Percentiles rank a stretch among this genome's conserved stretches.
phyloP scores from a whole-genome alignment of 306 rosid genomes.

The Cucumis melo region DNA sequence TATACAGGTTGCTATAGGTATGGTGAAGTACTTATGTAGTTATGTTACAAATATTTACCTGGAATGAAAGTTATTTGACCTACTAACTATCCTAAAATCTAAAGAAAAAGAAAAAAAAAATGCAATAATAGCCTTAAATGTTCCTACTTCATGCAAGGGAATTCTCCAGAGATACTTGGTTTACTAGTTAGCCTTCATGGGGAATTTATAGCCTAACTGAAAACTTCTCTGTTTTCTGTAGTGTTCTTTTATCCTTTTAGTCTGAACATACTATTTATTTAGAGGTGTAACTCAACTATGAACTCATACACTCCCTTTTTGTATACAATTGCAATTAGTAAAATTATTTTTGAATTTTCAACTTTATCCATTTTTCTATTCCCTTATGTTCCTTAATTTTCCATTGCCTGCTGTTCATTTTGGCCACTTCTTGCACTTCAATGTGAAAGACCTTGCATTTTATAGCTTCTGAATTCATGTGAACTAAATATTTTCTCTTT shows the following conservation, averaged over 20 bases:
- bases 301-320: background rate
- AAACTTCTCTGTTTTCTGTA: background rate
- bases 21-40: background rate
- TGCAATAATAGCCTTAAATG: background rate
- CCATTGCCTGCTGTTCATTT: background rate
- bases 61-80: background rate
- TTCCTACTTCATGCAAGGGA: background rate
- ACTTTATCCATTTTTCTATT: background rate
- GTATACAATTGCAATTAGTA: background rate
- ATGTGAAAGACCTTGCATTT: background rate
- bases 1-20: background rate
- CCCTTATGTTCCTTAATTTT: background rate
- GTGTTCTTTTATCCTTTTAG: background rate
- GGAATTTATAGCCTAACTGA: background rate
- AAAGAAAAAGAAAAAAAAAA: background rate
- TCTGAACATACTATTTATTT: background rate
- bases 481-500: background rate
- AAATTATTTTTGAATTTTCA: background rate
- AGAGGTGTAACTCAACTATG: background rate
- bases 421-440: slow-evolving; percentile 1
- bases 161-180: background rate
- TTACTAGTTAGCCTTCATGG: background rate
- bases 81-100: background rate
- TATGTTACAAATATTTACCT: background rate
- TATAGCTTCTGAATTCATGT: background rate